Base-by-base conservation (phyloP, 345 rosid species). In the Gossypium raimondii region DNA sequence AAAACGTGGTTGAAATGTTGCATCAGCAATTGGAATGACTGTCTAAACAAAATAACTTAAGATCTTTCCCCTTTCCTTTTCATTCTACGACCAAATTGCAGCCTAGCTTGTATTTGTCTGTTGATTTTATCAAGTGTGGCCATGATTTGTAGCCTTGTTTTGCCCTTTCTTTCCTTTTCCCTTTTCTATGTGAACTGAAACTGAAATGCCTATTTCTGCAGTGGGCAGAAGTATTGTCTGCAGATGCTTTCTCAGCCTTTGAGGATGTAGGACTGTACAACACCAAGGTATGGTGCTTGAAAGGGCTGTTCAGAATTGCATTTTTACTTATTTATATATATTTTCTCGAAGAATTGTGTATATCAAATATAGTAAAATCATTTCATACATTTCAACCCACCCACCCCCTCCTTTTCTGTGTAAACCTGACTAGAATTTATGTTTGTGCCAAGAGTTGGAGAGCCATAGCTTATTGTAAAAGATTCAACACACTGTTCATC, bases 211-310 rank as follows among this genome's bases (percentile, higher is more conserved):
- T 71, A 45, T 68, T 73, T 73, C 74, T 88, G 91, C 91, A 94
- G 98, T 92, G 98, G 98, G 96, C 98, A 7, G 97, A 92, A 83
- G 97, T 94, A 57, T 78, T 92, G 73, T 93, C 98, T 61, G 98
- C 98, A 25, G 97, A 94, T 89, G 98, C 98, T 75, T 92, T 94
- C 86, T 93, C 98, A 16, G 96, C 98, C 61, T 92, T 92, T 78
- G 98, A 93, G 87, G 98, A 93, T 56, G 93, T 89, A 80, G 97
- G 97, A 76, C 80, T 92, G 72, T 85, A 91, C 60, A 84, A 92
- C 81, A 77, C 70, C 63, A 83, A 90, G 97, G 98, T 94, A 87
- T 53, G 78, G 51, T 48, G 22, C 43, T 53, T 17, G 56, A 51
- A 73, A 78, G 11, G 25, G 73, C 67, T 68, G 69, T 62, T 59